phyloP scores from a whole-genome alignment of 2,329 filamentous ascomycete genomes.

The Aspergillus sp. region DNA sequence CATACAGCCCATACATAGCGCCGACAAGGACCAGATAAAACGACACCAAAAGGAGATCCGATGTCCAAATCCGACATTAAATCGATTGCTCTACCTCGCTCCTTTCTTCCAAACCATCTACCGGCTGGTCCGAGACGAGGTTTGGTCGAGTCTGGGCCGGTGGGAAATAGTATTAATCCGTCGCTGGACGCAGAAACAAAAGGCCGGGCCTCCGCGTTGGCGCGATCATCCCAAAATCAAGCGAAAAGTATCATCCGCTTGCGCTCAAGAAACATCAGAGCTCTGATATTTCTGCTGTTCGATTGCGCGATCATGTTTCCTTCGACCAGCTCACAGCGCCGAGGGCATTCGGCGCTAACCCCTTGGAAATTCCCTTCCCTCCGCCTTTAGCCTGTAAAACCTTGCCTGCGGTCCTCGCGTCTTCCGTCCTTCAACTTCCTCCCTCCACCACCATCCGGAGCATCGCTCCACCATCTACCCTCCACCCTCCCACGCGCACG shows the following conservation, averaged over 20 bases:
- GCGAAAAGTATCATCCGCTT: slow-evolving; percentile 22
- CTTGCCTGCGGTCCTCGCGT: slow-evolving; percentile 30
- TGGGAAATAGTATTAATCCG: slow-evolving; percentile 44
- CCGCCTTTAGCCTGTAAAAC: slow-evolving; percentile 36
- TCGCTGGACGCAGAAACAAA: slow-evolving; percentile 41
- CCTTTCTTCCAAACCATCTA: not conserved
- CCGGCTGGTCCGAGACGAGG: slow-evolving; percentile 4
- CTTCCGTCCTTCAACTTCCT: slow-evolving; percentile 24
- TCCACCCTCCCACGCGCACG: slow-evolving; percentile 12
- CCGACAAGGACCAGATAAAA: not conserved
- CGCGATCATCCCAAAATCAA: slow-evolving; percentile 32
- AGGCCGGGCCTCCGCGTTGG: slow-evolving; percentile 36
- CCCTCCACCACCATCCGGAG: slow-evolving; percentile 28
- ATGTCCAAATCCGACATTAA: not conserved
- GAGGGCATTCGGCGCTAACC: slow-evolving; percentile 32
- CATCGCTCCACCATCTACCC: slow-evolving; percentile 28
- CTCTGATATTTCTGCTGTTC: slow-evolving; percentile 13
- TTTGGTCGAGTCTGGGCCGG: slow-evolving; percentile 19
- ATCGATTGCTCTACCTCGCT: not conserved
- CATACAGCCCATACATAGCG: not conserved
- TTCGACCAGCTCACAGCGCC: slow-evolving; percentile 29
- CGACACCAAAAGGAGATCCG: not conserved
- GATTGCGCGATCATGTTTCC: slow-evolving; percentile 30
- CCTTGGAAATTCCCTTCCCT: slow-evolving; percentile 32
- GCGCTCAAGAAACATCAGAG: slow-evolving; percentile 11